Base-by-base conservation (phyloP, 1,284 basidiomycete species). In the Termitomyces sp. region DNA sequence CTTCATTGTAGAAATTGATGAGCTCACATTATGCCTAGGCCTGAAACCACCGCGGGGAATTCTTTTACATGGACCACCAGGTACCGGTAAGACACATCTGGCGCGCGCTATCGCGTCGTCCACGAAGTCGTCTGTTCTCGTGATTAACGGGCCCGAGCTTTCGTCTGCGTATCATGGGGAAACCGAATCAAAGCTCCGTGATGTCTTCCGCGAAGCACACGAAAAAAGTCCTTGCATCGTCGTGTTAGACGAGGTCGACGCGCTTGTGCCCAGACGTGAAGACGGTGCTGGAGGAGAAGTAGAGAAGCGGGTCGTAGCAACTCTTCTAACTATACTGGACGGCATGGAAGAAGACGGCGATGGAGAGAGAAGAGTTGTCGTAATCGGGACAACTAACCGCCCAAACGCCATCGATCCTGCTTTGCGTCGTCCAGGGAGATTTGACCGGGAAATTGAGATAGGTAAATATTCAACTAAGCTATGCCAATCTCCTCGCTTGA, bases 381-480 rank as follows among this genome's bases (percentile, higher is more conserved):
- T 99, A 19, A 92, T 99, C 58, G 97, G 93, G 1, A 97, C 97
- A 0, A 99, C 97, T 1, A 99, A 99, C 70, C 79, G 97, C 34
- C 96, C 94, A 3, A 98, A 99, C 68, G 91, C 94, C 4, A 93
- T 99, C 56, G 97, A 99, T 70, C 96, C 95, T 30, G 97, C 97
- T 0, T 74, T 99, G 41, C 77, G 97, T 49, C 77, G 97, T 33
- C 97, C 97, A 2, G 97, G 97, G 1, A 78, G 97, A 58, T 96
- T 99, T 64, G 97, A 99, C 69, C 79, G 93, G 59, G 97, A 99
- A 71, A 92, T 99, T 42, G 97, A 99, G 70, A 95, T 99, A 62
- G 96, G 94, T 86, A 58, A 61, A 75, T 65, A 39, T 10, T 33
- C 38, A 30, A 44, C 40, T n/a, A 2, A 39, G 17, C 40, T 19